A percentile compares a stretch with the other conserved stretches of the same genome.
Conservation (phyloP, 495 filamentous ascomycete species). For the Xylaria nigripes region DNA sequence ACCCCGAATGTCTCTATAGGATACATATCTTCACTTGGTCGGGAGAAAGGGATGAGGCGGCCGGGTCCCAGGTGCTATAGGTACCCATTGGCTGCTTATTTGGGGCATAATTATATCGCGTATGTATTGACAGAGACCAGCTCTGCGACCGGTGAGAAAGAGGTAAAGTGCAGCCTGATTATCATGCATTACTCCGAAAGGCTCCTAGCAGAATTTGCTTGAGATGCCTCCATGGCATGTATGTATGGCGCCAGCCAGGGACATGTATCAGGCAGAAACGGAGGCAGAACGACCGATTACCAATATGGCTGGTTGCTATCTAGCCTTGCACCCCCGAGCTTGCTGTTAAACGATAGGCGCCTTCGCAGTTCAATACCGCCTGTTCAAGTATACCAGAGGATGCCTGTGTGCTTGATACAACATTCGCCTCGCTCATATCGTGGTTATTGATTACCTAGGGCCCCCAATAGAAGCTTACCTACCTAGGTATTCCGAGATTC, state of each 20-base stretch:
- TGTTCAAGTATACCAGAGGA: background rate
- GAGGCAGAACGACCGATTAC: background rate
- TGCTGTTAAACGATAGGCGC: background rate
- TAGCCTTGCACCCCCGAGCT: background rate
- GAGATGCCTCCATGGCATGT: background rate
- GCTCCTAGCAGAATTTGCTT: background rate
- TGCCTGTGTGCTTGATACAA: background rate
- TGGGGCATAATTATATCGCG: background rate
- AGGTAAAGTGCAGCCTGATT: background rate
- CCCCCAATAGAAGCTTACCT: background rate
- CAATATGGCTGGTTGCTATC: background rate
- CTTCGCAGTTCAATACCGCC: background rate
- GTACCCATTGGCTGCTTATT: background rate
- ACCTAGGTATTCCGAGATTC: too few relatives aligned
- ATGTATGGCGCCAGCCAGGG: background rate
- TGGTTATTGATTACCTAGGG: background rate
- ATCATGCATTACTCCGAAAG: background rate
- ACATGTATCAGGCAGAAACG: background rate
- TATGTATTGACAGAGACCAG: background rate
- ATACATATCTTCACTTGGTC: background rate
- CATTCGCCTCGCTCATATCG: background rate
- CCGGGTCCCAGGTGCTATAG: background rate
- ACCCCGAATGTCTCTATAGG: background rate
- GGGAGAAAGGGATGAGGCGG: background rate
- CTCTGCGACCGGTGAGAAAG: background rate